Percentiles rank a stretch among this genome's conserved stretches.
These are phyloP conservation scores for Prunus padus DNA, from an alignment of 306 rosid species.

Conservation along the genomic window DNA sequence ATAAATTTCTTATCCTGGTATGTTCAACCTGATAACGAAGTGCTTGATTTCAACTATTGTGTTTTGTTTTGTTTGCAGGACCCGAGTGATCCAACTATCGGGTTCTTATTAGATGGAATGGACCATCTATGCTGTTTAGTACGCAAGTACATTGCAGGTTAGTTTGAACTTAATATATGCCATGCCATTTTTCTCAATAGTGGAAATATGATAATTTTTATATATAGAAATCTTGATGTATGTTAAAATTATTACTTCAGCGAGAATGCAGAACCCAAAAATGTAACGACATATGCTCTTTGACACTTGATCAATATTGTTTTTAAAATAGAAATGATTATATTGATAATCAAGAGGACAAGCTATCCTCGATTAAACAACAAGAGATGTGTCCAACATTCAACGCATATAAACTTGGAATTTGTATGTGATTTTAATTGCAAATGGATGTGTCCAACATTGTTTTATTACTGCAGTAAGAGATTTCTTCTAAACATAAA, in stretches of 20 bases:
- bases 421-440: not conserved
- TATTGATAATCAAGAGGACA: no score
- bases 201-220: not conserved
- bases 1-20: not conserved
- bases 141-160: conserved; percentile 95
- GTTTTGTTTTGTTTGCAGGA: conserved; percentile 54
- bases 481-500: not conserved
- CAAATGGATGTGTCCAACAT: not conserved
- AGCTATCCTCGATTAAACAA: no score
- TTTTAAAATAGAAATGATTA: no score
- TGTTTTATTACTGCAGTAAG: not conserved
- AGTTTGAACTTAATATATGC: conserved; percentile 21
- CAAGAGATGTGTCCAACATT: no score
- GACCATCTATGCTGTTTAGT: conserved; percentile 91
- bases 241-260: not conserved
- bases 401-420: not conserved
- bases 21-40: conserved; percentile 21
- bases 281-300: not conserved
- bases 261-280: not conserved
- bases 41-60: conserved; percentile 32
- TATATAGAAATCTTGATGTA: not conserved
- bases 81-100: conserved; percentile 95
- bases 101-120: conserved; percentile 94
- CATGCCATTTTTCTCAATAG: not conserved
- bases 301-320: not conserved